Base-by-base conservation (phyloP, 2,329 filamentous ascomycete genomes). In the Alternaria gansuensis region DNA sequence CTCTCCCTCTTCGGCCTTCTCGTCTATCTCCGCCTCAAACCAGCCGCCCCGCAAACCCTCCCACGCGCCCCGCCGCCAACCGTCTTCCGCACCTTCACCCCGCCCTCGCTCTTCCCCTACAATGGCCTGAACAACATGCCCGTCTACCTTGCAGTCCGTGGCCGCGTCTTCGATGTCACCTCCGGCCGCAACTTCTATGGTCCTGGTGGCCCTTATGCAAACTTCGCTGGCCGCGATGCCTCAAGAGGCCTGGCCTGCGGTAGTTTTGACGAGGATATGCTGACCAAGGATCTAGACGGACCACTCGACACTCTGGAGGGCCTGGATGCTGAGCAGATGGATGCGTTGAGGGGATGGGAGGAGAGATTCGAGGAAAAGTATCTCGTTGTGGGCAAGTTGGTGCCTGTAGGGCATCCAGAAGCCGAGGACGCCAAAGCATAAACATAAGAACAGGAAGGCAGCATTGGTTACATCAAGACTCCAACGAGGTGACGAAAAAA, bases 351-450 rank as follows among this genome's bases (percentile, higher is more conserved):
- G 70, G 92, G 91, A 2, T 99, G 95, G 95, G 93, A 97, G 82
- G 92, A 96, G 81, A 85, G 93, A 66, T 99, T 99, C 77, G 81
- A 85, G 61, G 91, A 94, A 79, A 98, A 99, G 84, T 99, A 99
- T 78, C 82, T 97, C 24, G 87, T 98, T n/a, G 92, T 99, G 13
- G 95, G 95, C 21, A 90, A 87, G 79, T 79, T 99, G 72, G 90
- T 97, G 53, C 82, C 87, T 46, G 86, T 87, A 61, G 84, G 85
- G 11, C 80, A 81, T 64, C 81, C 86, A 6, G 82, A 84, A 64
- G 80, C 79, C 3, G 80, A 83, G 71, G 76, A 81, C 63, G 76
- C 73, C 9, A 70, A 71, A 51, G 66, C 68, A 17, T 66, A 68
- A 13, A 17, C 14, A 1, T 5, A 24, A 8, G 17, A 14, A 24